Base-by-base conservation (phyloP, 2,329 filamentous ascomycete species). In the Lachnellula willkommii region DNA sequence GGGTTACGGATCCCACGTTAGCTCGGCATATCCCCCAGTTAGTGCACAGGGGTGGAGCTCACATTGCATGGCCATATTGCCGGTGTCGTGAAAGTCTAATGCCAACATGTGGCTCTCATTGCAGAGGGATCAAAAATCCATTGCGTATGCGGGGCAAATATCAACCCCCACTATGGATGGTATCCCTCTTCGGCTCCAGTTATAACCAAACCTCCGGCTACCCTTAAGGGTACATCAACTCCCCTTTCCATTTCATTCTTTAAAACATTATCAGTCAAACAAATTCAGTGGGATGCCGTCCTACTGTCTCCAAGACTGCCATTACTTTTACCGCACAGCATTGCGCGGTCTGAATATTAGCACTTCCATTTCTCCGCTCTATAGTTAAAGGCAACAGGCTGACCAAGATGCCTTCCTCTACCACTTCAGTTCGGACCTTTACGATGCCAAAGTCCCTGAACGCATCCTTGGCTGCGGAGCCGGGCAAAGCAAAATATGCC, bases 311-410 rank as follows among this genome's bases (percentile, higher is more conserved):
- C 87, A 94, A 79, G 88, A 95, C 74, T 95, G 89, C 69, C 90
- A 95, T 72, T 95, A 95, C 76, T 95, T 95, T 76, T 94, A 89
- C 78, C 89, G 89, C 78, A 95, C 87, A 73, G 88, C 89, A 70
- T 77, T 95, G 75, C 89, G 89, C 78, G 86, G 91, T 70, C 78
- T 95, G 66, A 93, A 88, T 69, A 85, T 95, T 66, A 82, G 84
- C 75, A 95, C 89, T 66, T 81, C 77, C 68, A 83, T 95, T 72
- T 90, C 87, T 63, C 85, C 88, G 65, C 77, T 90, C 53, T 90
- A 90, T 77, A 81, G 79, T 73, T 90, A 61, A 73, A 65, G 54
- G 62, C 64, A 66, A 59, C 67, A 66, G 72, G 67, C 78, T 81
- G 70, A 81, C 73, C 72, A 73, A 68, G 62, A 85, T 85, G 80